Evolutionary conservation across 2,329 filamentous ascomycete genomes (phyloP).

Genomic region (Colletotrichum sansevieriae): DNA sequence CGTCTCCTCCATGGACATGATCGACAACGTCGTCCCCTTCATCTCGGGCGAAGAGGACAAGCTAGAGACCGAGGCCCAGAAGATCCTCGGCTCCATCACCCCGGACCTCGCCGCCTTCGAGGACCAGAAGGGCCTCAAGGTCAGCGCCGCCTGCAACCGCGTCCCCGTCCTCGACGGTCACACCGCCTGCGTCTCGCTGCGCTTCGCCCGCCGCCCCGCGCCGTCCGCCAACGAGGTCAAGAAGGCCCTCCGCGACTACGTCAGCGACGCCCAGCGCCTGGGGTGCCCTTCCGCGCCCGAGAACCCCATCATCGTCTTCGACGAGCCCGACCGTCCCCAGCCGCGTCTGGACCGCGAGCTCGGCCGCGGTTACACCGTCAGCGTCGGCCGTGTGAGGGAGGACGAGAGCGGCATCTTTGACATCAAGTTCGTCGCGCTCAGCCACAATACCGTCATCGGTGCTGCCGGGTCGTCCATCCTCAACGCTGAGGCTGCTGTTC

Average conservation of each 20-base stretch:
- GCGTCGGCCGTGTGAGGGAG: conserved; percentile 87
- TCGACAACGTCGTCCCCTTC: conserved; percentile 96
- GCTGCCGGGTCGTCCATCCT: conserved; percentile 96
- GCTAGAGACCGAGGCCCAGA: conserved; percentile 92
- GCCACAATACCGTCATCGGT: conserved; percentile 90
- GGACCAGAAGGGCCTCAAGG: conserved; percentile 79
- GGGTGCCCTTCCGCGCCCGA: conserved; percentile 89
- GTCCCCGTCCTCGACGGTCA: conserved; percentile 97
- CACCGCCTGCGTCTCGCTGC: conserved; percentile 91
- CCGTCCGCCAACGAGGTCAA: conserved; percentile 83
- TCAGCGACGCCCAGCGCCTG: conserved; percentile 83
- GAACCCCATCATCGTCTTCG: conserved; percentile 87
- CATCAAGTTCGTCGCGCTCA: conserved; percentile 93
- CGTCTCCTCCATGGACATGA: conserved; percentile 92
- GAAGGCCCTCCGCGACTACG: conserved; percentile 83
- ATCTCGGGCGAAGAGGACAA: conserved; percentile 97
- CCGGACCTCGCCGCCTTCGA: conserved; percentile 78
- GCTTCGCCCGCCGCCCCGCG: conserved; percentile 80
- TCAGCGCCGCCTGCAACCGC: conserved; percentile 91
- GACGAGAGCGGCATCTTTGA: conserved; percentile 93
- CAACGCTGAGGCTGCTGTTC: conserved; percentile 91
- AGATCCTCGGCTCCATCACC: conserved; percentile 88
- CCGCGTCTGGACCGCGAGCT: conserved; percentile 90
- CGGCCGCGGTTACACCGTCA: conserved; percentile 88
- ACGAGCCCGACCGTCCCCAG: conserved; percentile 91